phyloP scores from a whole-genome alignment of 208 protist species.

The Trypanosoma boissoni region DNA sequence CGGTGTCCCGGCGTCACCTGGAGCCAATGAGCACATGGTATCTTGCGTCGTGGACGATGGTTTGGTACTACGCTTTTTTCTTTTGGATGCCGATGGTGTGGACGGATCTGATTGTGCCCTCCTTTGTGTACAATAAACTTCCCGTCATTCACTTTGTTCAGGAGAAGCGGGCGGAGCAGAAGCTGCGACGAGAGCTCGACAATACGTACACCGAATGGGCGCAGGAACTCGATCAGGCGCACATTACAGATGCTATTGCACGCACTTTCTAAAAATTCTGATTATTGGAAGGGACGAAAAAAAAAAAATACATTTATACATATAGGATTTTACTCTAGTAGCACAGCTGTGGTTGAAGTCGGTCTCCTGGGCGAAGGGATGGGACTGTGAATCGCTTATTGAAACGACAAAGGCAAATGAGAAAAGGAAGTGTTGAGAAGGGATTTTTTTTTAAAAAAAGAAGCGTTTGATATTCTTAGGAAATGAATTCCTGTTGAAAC shows the following conservation, averaged over 20 bases:
- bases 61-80: conserved; percentile 89
- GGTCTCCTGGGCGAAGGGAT: too few species aligned
- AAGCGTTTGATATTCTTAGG: too few species aligned
- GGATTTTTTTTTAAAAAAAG: background rate
- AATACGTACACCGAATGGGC: conserved; percentile 85
- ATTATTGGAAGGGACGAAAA: background rate
- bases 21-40: conserved; percentile 90
- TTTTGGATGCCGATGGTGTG: conserved; percentile 88
- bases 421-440: conserved; percentile 12
- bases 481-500: too few species aligned
- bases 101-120: conserved; percentile 81
- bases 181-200: conserved; percentile 81
- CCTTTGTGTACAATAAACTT: conserved; percentile 86
- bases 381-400: background rate
- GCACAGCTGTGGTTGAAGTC: too few species aligned
- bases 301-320: conserved; percentile 15
- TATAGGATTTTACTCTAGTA: too few species aligned
- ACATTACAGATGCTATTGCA: conserved; percentile 79
- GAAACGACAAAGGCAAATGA: conserved; percentile 11
- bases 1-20: conserved; percentile 59
- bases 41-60: conserved; percentile 76
- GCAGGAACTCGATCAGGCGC: conserved; percentile 64
- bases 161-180: conserved; percentile 84
- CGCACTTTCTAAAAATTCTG: conserved; percentile 61
- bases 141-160: conserved; percentile 86